These are phyloP conservation scores for Epichloe bromicola DNA, from an alignment of 2,329 filamentous ascomycete species.

Conservation along the genomic window DNA sequence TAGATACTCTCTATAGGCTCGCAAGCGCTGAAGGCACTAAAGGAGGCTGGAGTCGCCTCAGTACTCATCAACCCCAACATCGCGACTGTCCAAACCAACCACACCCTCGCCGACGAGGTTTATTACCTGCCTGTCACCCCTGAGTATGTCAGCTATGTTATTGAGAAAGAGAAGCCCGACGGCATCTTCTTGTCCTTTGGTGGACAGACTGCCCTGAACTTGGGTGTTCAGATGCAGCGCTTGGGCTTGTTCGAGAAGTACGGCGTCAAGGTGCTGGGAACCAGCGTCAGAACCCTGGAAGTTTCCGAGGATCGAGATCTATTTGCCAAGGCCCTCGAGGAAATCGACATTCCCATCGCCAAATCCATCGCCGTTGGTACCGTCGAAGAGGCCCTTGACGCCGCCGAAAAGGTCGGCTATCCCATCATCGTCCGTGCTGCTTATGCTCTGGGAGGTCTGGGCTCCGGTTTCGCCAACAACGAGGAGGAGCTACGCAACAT, in stretches of 20 bases:
- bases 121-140: conserved; percentile 97
- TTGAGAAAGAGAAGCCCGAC: conserved; percentile 89
- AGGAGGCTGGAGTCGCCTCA: conserved; percentile 83
- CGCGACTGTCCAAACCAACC: conserved; percentile 94
- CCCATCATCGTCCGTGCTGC: conserved; percentile 97
- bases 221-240: conserved; percentile 95
- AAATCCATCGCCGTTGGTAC: conserved; percentile 89
- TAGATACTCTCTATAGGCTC: conserved; percentile 47
- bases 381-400: conserved; percentile 81
- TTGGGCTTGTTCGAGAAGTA: conserved; percentile 93
- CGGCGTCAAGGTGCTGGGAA: conserved; percentile 89
- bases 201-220: conserved; percentile 90
- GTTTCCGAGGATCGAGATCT: conserved; percentile 92
- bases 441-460: conserved; percentile 89
- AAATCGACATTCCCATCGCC: conserved; percentile 95
- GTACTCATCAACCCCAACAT: conserved; percentile 98
- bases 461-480: conserved; percentile 91
- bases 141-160: conserved; percentile 95
- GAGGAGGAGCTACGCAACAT: conserved; percentile 87
- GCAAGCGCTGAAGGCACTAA: conserved; percentile 91
- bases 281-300: conserved; percentile 86
- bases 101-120: conserved; percentile 89
- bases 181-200: conserved; percentile 96
- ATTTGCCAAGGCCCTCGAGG: conserved; percentile 88
- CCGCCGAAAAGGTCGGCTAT: conserved; percentile 79